Percentiles rank a stretch among this genome's conserved stretches.
These are phyloP conservation scores for Ceratocystis harringtonii DNA, from an alignment of 2,329 filamentous ascomycete genomes.

Conservation along the genomic window DNA sequence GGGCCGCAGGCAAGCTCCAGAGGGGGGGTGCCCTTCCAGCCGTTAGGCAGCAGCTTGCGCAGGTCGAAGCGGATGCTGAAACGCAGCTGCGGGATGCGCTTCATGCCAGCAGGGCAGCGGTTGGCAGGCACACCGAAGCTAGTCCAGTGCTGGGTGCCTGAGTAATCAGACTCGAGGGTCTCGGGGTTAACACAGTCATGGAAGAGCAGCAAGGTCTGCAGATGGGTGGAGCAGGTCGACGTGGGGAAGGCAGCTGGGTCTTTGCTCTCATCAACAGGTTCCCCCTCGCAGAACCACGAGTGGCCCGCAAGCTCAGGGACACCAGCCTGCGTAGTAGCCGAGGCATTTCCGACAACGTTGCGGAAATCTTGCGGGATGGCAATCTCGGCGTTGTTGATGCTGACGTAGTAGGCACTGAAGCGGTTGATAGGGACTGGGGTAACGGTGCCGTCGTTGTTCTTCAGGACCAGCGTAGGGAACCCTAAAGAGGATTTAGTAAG, in stretches of 20 bases:
- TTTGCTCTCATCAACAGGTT: conserved; percentile 18
- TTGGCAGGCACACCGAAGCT: conserved; percentile 19
- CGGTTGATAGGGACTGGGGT: conserved; percentile 24
- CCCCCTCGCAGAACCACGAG: conserved; percentile 24
- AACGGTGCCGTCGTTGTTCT: conserved; percentile 22
- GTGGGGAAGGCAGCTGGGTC: conserved; percentile 23
- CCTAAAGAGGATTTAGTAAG: conserved; percentile 16
- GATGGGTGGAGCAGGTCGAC: conserved; percentile 23
- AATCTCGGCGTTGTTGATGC: conserved; percentile 29
- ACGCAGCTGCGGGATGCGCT: conserved; percentile 32
- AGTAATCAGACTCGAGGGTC: conserved; percentile 20
- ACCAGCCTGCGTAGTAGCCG: conserved; percentile 22
- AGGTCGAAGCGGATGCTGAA: conserved; percentile 35
- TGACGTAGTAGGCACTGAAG: conserved; percentile 34
- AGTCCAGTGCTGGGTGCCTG: conserved; percentile 9
- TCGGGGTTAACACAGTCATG: conserved; percentile 21
- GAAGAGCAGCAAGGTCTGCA: conserved; percentile 21
- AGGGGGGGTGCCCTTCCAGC: conserved; percentile 31
- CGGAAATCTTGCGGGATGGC: conserved; percentile 31
- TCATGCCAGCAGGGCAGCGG: conserved; percentile 30
- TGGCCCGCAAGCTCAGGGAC: conserved; percentile 18
- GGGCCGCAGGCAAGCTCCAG: conserved; percentile 29
- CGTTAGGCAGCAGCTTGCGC: conserved; percentile 28
- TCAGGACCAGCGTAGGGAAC: conserved; percentile 30
- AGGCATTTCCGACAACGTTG: conserved; percentile 28